Percentiles rank a stretch among this genome's conserved stretches.
phyloP scores from a whole-genome alignment of 441 rosid genomes.

The Isatis lusitanica region DNA sequence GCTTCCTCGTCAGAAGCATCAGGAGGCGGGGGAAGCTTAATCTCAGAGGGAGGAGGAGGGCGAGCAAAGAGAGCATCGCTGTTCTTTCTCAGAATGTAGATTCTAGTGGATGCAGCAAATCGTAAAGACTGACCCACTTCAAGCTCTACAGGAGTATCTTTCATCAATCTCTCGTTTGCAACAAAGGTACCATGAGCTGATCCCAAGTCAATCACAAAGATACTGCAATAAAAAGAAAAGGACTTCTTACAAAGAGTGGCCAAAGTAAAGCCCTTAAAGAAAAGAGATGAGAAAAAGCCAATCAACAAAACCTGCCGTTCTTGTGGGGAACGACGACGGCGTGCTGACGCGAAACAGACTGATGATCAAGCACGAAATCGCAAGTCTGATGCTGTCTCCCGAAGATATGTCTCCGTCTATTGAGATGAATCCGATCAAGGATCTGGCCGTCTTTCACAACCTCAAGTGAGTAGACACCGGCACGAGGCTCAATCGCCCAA shows the following conservation, averaged over 20 bases:
- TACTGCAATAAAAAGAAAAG: conserved; percentile 41
- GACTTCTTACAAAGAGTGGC: not conserved
- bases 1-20: conserved; percentile 89
- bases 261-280: not conserved
- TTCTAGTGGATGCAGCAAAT: conserved; percentile 92
- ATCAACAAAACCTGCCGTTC: conserved; percentile 71
- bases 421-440: conserved; percentile 73
- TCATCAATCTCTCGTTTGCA: conserved; percentile 82
- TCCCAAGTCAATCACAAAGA: conserved; percentile 91
- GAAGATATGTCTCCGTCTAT: conserved; percentile 76
- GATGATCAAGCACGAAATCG: conserved; percentile 96
- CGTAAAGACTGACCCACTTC: conserved; percentile 93
- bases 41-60: conserved; percentile 59
- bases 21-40: conserved; percentile 74
- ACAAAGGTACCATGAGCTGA: conserved; percentile 97
- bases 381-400: conserved; percentile 85
- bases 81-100: conserved; percentile 78
- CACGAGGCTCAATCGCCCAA: conserved; percentile 92
- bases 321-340: conserved; percentile 95
- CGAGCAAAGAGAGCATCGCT: conserved; percentile 77
- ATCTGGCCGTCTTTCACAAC: conserved; percentile 89
- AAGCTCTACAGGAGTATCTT: conserved; percentile 84
- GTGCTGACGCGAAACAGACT: conserved; percentile 95
- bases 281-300: not conserved
- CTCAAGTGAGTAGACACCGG: conserved; percentile 80